phyloP scores from a whole-genome alignment of 1,139 yeast genomes.

The Saccharomyces pastorianus region DNA sequence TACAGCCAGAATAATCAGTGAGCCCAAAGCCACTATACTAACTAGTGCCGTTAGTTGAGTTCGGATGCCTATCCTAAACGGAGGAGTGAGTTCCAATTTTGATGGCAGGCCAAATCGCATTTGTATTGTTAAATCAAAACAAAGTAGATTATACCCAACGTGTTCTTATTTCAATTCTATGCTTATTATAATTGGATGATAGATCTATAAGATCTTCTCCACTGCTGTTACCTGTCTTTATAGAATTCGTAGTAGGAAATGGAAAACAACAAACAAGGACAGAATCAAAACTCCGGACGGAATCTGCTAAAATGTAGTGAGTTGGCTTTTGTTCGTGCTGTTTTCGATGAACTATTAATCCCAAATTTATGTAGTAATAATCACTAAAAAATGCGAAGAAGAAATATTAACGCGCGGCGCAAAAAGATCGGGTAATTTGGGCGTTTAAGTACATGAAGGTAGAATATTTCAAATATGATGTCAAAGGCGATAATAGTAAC shows the following conservation, averaged over 20 bases:
- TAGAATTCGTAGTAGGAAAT: not conserved
- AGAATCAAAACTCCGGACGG: not conserved
- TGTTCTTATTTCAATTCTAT: not conserved
- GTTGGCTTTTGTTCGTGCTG: not conserved
- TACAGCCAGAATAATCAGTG: conserved; percentile 66
- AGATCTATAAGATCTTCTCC: not conserved
- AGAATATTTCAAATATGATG: not conserved
- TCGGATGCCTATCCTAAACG: conserved; percentile 37
- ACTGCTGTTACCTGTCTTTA: not conserved
- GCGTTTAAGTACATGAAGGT: not conserved
- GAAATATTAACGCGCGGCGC: not conserved
- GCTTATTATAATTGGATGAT: not conserved
- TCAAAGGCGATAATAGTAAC: not conserved
- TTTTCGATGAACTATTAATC: not conserved
- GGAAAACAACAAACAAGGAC: not conserved
- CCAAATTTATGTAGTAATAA: not conserved
- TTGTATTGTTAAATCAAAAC: not conserved
- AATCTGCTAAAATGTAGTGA: not conserved
- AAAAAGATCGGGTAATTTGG: not conserved
- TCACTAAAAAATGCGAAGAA: not conserved
- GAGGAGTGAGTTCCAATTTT: conserved; percentile 15
- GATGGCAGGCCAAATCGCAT: not conserved
- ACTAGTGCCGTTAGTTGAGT: conserved; percentile 73
- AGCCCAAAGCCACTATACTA: conserved; percentile 64
- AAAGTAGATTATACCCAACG: not conserved